Base-by-base conservation (phyloP, 2,329 filamentous ascomycete species). In the Ophiobolus disseminans region DNA sequence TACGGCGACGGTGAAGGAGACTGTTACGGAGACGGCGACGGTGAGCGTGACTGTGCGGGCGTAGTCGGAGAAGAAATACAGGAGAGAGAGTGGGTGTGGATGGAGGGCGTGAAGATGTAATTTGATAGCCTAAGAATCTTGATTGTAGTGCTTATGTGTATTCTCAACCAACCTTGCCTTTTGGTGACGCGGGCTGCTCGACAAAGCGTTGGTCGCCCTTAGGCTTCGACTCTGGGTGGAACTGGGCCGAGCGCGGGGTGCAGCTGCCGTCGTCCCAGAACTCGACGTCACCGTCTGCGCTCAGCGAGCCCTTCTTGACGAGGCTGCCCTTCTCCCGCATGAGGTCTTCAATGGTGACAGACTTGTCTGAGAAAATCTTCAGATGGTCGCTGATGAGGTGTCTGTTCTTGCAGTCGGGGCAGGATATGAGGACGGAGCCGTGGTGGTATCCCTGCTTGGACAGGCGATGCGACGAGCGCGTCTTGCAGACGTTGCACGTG, bases 401-500 rank as follows among this genome's bases (percentile, higher is more conserved):
- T 19, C 91, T 83, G 69, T 90, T 92, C 65, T 87, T 86, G 75
- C 94, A 99, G 3, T 80, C 78, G 0, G 94, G 93, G 70, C 94
- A 99, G 25, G 88, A 87, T 57, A 97, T 92, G 48, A 99, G 79
- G 4, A 94, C 88, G 1, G 91, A 93, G 26, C 94, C 94, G 55
- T 87, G 81, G 74, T 97, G 92, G 71, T 99, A 99, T 23, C 91
- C 94, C 69, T 97, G 94, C 74, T 97, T 97, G 22, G 90, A 91
- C 63, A 99, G 80, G 40, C 83, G 83, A 76, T 99, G 95, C 10
- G 86, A 82, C n/a, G 90, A 95, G 48, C 92, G 87, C 26, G 83
- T 78, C 36, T 81, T 79, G 76, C 94, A 99, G 23, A 90, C 90
- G 50, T 89, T 86, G 82, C 94, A 99, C 60, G 94, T 99, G 73